Conservation (phyloP, 768 basidiomycete species). For the Agaricus sinodeliciosus region DNA sequence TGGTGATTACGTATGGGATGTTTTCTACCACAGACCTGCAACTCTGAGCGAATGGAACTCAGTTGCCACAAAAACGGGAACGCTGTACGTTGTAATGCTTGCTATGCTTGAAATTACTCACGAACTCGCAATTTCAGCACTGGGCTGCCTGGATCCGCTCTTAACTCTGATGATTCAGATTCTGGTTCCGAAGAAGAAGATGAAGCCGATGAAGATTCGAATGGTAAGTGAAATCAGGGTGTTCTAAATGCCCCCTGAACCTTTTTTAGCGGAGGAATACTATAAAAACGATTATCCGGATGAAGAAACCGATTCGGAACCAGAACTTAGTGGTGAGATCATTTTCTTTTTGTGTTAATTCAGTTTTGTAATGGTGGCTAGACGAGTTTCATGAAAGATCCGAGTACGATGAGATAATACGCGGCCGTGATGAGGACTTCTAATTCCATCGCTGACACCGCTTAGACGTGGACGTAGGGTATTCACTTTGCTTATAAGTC, state of each 20-base stretch:
- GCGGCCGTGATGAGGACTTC: slow-evolving; percentile 22
- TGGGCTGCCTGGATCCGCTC: slow-evolving; percentile 53
- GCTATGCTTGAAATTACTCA: not conserved
- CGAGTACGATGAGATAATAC: slow-evolving; percentile 37
- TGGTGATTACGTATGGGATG: slow-evolving; percentile 77
- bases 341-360: not conserved
- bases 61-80: slow-evolving; percentile 42
- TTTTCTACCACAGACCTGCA: slow-evolving; percentile 69
- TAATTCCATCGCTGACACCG: not conserved
- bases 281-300: slow-evolving; percentile 86
- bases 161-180: slow-evolving; percentile 50
- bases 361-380: slow-evolving; percentile 16
- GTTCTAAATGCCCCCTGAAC: slow-evolving; percentile 4
- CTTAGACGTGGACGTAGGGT: slow-evolving; percentile 4
- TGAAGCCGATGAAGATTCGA: slow-evolving; percentile 80
- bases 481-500: slow-evolving; percentile 4
- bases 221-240: slow-evolving; percentile 40
- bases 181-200: slow-evolving; percentile 66
- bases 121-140: slow-evolving; percentile 34
- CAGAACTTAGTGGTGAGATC: slow-evolving; percentile 31
- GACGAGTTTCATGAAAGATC: slow-evolving; percentile 55
- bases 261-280: slow-evolving; percentile 62
- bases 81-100: slow-evolving; percentile 41
- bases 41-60: slow-evolving; percentile 56
- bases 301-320: slow-evolving; percentile 48